Base-by-base conservation (phyloP, 2,329 filamentous ascomycete genomes). In the Huntiella moniliformis region DNA sequence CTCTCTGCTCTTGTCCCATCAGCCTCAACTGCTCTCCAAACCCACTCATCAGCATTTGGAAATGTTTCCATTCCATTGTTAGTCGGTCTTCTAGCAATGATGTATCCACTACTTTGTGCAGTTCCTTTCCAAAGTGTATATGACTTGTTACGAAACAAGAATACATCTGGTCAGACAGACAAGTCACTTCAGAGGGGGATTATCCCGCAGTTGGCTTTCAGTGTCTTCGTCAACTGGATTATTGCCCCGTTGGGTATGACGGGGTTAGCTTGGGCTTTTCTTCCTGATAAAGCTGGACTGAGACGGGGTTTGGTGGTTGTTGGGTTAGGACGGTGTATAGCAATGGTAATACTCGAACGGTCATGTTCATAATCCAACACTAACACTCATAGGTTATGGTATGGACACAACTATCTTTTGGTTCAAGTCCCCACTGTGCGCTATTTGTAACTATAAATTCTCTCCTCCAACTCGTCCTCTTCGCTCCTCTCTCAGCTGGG, bases 61-160 rank as follows among this genome's bases (percentile, higher is more conserved):
- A 75, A 76, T 0, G 63, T 82, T 0, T 79, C 74, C 1, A 61
- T 79, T 17, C 78, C 78, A 0, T 81, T 82, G 82, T 83, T 84
- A 0, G 64, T 92, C 41, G 84, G 85, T 0, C 63, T 93, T 1
- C 67, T 93, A 1, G 77, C 92, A 37, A 93, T 93, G 84, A 93
- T 93, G 83, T 93, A 91, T 56, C 86, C 85, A 0, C 92, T 93
- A 50, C 65, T 93, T 0, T 92, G 83, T 68, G 91, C 91, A 59
- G 80, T 92, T 72, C 73, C 0, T 62, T 92, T 7, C 82, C 85
- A 57, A 63, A 71, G 2, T 10, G 12, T 35, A 16, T 16, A 32
- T 18, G 18, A 38, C 18, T 17, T 39, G 18, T 28, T 38, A 28
- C 15, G 16, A 39, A 39, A 18, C 16, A 22, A 39, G 15, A 4